phyloP scores from a whole-genome alignment of 352 stramenopile genomes.

The Phytophthora fragariae region DNA sequence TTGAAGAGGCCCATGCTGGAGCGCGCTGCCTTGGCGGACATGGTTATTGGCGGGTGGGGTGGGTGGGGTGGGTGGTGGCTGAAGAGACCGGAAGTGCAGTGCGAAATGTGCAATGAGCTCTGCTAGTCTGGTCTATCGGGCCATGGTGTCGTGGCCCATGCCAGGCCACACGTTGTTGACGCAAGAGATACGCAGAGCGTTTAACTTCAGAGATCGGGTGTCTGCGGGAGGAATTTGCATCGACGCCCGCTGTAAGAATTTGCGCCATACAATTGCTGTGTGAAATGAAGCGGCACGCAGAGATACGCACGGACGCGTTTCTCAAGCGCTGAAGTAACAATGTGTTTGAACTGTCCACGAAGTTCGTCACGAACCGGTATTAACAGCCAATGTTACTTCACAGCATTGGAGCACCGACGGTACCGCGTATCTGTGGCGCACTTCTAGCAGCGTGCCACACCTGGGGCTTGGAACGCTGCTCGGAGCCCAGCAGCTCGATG shows the following conservation, averaged over 20 bases:
- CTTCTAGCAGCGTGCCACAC: neutral
- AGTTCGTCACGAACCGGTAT: constrained; percentile 31
- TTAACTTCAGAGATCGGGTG: constrained; percentile 25
- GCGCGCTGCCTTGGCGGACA: constrained; percentile 40
- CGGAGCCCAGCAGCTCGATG: neutral
- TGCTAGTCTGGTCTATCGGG: too few relatives aligned
- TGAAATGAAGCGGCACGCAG: neutral
- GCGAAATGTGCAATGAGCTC: too few relatives aligned
- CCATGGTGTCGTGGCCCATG: too few relatives aligned
- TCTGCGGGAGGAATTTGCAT: neutral
- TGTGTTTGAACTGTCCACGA: constrained; percentile 18
- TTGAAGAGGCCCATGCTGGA: constrained; percentile 50
- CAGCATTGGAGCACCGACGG: neutral
- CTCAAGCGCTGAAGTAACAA: constrained; percentile 28
- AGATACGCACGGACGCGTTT: constrained; percentile 35
- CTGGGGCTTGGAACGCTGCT: neutral
- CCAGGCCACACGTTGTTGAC: too few relatives aligned
- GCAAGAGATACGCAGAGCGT: constrained; percentile 17
- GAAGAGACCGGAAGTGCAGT: too few relatives aligned
- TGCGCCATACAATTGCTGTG: constrained; percentile 4
- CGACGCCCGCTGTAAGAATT: constrained; percentile 20
- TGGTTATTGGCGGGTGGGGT: constrained; percentile 16
- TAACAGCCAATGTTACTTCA: constrained; percentile 25
- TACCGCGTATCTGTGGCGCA: constrained; percentile 2
- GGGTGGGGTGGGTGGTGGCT: neutral